phyloP scores from a whole-genome alignment of 305 asterid species.

The Fraxinus dipetala region DNA sequence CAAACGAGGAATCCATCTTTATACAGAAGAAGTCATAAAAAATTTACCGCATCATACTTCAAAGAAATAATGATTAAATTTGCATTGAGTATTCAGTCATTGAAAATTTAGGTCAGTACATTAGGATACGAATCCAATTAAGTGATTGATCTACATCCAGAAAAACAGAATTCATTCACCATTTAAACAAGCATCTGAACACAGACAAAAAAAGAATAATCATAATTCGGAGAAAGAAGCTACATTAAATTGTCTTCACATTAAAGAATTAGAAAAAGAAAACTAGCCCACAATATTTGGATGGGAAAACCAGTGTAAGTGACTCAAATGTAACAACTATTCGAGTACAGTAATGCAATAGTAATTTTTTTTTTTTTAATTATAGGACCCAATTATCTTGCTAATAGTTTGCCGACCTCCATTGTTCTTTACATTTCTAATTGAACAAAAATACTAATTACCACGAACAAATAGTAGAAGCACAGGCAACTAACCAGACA shows the following conservation, averaged over 20 bases:
- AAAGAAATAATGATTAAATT: not conserved
- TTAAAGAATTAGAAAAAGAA: not conserved
- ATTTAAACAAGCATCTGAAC: not conserved
- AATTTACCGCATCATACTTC: not conserved
- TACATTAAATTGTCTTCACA: not conserved
- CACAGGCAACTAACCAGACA: not conserved
- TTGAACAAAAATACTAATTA: not conserved
- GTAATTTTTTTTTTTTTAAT: not conserved
- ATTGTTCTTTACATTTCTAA: not conserved
- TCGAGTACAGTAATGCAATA: not conserved
- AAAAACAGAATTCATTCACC: not conserved
- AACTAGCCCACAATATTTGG: not conserved
- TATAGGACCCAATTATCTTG: not conserved
- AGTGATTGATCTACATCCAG: not conserved
- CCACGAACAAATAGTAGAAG: not conserved
- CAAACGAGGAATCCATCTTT: not conserved
- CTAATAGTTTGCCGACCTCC: not conserved
- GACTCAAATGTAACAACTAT: not conserved
- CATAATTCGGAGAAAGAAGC: not conserved
- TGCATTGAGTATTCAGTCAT: conserved; percentile 5
- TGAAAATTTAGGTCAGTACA: not conserved
- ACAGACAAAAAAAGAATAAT: not conserved
- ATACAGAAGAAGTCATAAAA: not conserved
- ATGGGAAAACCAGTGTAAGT: not conserved
- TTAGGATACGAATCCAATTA: not conserved